Evolutionary conservation across 306 rosid genomes (phyloP).

Genomic region (Astragalus membranaceus): DNA sequence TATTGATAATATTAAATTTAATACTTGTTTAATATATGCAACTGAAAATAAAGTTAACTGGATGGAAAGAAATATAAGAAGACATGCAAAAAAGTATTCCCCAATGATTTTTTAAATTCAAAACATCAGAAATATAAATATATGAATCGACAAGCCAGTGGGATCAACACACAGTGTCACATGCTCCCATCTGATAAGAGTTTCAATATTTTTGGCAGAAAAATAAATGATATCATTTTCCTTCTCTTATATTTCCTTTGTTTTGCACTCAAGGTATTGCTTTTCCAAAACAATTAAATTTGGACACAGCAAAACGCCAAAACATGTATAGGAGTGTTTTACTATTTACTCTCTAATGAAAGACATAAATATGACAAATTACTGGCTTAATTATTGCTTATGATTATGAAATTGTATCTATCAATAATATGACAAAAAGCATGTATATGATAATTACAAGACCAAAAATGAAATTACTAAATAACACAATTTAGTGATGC

Average conservation of each 20-base stretch:
- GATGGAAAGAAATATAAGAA: too few relatives aligned
- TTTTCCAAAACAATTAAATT: not conserved
- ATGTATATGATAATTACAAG: too few relatives aligned
- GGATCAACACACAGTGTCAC: constrained; percentile 32
- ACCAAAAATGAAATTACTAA: too few relatives aligned
- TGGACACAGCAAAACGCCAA: not conserved
- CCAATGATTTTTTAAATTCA: not conserved
- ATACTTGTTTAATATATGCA: not conserved
- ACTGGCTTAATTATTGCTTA: not conserved
- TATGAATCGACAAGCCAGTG: constrained; percentile 28
- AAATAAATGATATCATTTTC: not conserved
- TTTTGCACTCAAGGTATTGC: not conserved
- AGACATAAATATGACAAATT: not conserved
- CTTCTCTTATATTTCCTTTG: not conserved
- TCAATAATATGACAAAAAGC: too few relatives aligned
- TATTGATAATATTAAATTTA: constrained; percentile 18
- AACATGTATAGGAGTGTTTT: not conserved
- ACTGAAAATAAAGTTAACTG: too few relatives aligned
- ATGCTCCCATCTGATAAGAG: too few relatives aligned
- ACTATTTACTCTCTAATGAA: not conserved
- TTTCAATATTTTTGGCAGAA: constrained; percentile 14
- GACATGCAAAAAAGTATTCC: too few relatives aligned
- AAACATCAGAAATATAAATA: too few relatives aligned
- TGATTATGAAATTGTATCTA: not conserved
- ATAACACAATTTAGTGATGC: not conserved